Evolutionary conservation across 2,329 filamentous ascomycete genomes (phyloP), one percentile per base, ranked within the genome.

Genomic region (Lecanicillium sp.): DNA sequence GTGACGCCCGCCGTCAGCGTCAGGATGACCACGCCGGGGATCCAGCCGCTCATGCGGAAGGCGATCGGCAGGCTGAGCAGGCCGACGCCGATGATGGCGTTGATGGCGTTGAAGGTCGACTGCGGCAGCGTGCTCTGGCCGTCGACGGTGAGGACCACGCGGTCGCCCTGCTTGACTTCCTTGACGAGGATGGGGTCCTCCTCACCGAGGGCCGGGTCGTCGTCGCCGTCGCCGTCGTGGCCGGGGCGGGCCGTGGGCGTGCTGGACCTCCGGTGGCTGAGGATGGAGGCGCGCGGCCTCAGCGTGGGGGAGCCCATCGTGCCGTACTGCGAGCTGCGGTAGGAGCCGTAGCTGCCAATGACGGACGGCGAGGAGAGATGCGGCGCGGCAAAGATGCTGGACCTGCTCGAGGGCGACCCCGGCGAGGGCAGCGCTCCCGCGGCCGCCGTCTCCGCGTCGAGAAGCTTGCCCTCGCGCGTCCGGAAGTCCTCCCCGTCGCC

Each of bases 71-170:
- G 72, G 65, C 88, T 94, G 43, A 98, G 75, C 24, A 98, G 71
- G 1, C 91, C 91, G 24, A 98, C 84, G 14, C 90, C 90, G 52
- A 96, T 91, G 51, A 96, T 71, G 43, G 94, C 88, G 54, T 95
- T 95, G 62, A 91, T 91, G 3, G 89, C 94, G 67, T 98, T 98
- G 74, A 97, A 95, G 53, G 96, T 79, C 6, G 91, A 97, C 69
- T 97, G 91, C 0, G 90, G 90, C 14, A 97, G 74, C 1, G 91
- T 98, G n/a, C 89, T 95, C 69, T 94, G 90, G 32, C 91, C 91
- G 52, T 95, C 86, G 2, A 95, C 83, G 2, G 91, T 79, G 56
- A 91, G 79, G 48, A 95, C 81, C 40, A 91, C 79, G 60, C 85
- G 89, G 35, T 93, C 89, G 55, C 93, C 89, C 58, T 93, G 87